Base-by-base conservation (phyloP, 148 eudicot genomes). In the Silene uniflora region DNA sequence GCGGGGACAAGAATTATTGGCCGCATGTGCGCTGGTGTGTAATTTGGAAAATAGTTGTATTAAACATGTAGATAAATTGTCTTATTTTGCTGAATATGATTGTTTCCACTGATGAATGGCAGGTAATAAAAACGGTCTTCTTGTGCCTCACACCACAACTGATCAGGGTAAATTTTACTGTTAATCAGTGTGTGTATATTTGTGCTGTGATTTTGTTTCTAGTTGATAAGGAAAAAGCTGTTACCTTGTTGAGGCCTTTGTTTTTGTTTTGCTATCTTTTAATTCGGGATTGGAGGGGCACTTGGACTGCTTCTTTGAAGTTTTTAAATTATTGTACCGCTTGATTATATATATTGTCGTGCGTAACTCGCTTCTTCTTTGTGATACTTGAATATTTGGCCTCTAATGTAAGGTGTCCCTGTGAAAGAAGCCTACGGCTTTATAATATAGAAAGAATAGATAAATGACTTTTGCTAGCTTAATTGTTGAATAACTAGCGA, bases 91-190 rank as follows among this genome's bases (percentile, higher is more conserved):
- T 46, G 19, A 32, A 35, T 73, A 3, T 16, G 23, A n/a, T 23
- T 58, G 42, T 76, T 66, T 54, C 9, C 71, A 69, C 52, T 22
- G 69, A 72, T 52, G 58, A 18, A 32, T 84, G 82, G 68, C 86
- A 93, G 98, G 98, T 79, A 93, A 93, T 87, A 93, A 88, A 76
- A 93, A 93, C 60, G 98, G 98, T 59, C 92, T 93, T 82, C 97
- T 93, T 66, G 85, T 93, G 81, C 98, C 98, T 75, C 98, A 93
- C 82, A 87, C 87, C 21, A 93, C 97, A 8, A 93, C 97, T 52
- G 97, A 93, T 77, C 97, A 93, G 82, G 98, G 98, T 93, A 77
- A 81, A 77, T 70, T 18, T 80, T 7, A 56, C 10, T 27, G 7
- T 49, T 25, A 0, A 9, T 66, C n/a, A 7, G 8, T 49, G 8